Evolutionary conservation across 495 filamentous ascomycete species (phyloP).

Genomic region (Tuber umbilicatum): DNA sequence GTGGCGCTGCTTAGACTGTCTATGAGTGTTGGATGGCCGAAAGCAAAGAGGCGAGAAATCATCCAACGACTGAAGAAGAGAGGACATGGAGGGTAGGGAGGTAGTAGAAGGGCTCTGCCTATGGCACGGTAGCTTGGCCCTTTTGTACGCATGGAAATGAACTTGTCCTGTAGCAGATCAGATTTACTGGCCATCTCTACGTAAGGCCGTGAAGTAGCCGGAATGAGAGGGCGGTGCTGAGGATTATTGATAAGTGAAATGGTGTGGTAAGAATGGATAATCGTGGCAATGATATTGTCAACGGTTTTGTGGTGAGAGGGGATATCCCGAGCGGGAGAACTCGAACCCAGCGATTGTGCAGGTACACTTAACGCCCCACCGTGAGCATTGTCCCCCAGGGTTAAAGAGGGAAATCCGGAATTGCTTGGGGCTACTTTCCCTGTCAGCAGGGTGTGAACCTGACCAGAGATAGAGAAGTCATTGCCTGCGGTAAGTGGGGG

Average conservation of each 20-base stretch:
- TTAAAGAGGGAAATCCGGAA: not conserved
- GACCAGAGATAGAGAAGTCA: not conserved
- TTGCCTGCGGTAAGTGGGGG: not conserved
- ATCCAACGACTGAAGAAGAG: constrained; percentile 28
- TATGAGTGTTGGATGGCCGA: constrained; percentile 26
- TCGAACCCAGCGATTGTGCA: not conserved
- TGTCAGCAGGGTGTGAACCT: not conserved
- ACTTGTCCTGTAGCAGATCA: constrained; percentile 16
- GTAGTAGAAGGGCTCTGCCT: constrained; percentile 8
- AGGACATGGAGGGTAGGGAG: not conserved
- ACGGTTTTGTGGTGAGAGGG: constrained; percentile 6
- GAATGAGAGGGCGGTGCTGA: constrained; percentile 2
- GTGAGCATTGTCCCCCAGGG: not conserved
- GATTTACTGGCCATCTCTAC: constrained; percentile 19
- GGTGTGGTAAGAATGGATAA: constrained; percentile 19
- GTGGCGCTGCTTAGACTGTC: not conserved
- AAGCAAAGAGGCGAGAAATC: constrained; percentile 24
- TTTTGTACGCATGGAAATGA: constrained; percentile 15
- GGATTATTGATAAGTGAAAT: constrained; percentile 9
- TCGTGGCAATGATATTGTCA: constrained; percentile 12
- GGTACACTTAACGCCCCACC: not conserved
- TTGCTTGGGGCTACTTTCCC: not conserved
- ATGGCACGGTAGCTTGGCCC: constrained; percentile 29
- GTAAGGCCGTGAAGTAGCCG: constrained; percentile 10
- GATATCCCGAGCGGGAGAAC: not conserved